Percentiles rank a stretch among this genome's conserved stretches.
Evolutionary conservation across 2,329 filamentous ascomycete species (phyloP).

Genomic region (Grosmannia huntii): DNA sequence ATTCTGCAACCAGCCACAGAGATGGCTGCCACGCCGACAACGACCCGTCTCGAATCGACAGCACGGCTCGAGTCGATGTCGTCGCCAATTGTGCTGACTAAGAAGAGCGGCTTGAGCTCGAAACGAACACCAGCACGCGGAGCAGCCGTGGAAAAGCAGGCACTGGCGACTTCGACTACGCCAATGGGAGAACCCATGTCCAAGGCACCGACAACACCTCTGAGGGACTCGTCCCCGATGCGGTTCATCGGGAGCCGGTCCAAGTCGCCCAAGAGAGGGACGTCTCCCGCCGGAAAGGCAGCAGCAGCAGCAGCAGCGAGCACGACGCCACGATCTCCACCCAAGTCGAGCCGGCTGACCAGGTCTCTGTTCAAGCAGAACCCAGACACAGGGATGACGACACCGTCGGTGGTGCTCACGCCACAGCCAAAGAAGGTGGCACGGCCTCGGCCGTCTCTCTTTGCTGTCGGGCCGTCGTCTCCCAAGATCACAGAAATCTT

Average conservation of each 20-base stretch:
- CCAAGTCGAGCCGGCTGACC: conserved; percentile 11
- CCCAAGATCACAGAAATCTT: conserved; percentile 60
- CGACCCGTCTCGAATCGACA: not conserved
- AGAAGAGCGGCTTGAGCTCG: no score
- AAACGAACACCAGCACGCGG: no score
- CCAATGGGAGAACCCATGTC: not conserved
- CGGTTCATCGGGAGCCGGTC: conserved; percentile 13
- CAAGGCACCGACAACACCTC: not conserved
- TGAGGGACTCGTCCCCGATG: conserved; percentile 12
- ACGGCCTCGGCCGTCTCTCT: conserved; percentile 52
- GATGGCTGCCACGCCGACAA: not conserved
- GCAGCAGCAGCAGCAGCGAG: conserved; percentile 14
- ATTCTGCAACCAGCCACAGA: conserved; percentile 35
- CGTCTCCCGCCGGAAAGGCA: not conserved
- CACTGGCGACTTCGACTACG: not conserved
- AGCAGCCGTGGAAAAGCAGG: no score
- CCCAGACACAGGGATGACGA: conserved; percentile 39
- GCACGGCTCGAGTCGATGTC: not conserved
- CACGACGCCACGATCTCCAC: conserved; percentile 19
- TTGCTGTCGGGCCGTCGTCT: conserved; percentile 59
- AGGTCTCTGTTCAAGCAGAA: conserved; percentile 41
- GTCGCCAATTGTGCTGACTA: conserved; percentile 14
- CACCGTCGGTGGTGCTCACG: conserved; percentile 51
- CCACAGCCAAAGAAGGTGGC: conserved; percentile 39
- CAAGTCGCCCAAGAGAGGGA: conserved; percentile 1